A percentile compares a stretch with the other conserved stretches of the same genome.
Conservation (phyloP, 2,329 filamentous ascomycete species). For the Colletotrichum limetticola region DNA sequence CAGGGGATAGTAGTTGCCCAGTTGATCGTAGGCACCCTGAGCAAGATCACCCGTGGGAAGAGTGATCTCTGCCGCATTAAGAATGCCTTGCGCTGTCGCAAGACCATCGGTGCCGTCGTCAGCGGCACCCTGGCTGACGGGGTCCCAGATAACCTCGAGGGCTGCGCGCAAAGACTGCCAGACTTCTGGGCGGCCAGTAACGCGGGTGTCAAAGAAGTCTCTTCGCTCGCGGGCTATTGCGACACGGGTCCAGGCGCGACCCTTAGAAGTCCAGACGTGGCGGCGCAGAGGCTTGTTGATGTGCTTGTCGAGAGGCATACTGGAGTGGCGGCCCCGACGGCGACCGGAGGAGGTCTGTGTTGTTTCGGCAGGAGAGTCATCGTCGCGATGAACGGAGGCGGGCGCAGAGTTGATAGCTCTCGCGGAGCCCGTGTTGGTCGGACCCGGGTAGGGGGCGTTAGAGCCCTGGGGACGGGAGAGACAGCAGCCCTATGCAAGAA, state of each 20-base stretch:
- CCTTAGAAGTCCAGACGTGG: slow-evolving; percentile 73
- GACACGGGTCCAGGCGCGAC: slow-evolving; percentile 75
- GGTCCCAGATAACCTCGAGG: slow-evolving; percentile 73
- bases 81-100: slow-evolving; percentile 80
- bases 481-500: slow-evolving; percentile 64
- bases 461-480: slow-evolving; percentile 63
- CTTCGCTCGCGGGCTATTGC: slow-evolving; percentile 76
- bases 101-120: slow-evolving; percentile 55
- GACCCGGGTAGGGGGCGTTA: slow-evolving; percentile 65
- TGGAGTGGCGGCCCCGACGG: slow-evolving; percentile 47
- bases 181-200: slow-evolving; percentile 79
- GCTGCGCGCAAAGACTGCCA: slow-evolving; percentile 81
- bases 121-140: slow-evolving; percentile 51
- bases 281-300: slow-evolving; percentile 76
- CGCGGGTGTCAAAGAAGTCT: slow-evolving; percentile 92
- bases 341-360: slow-evolving; percentile 36
- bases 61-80: slow-evolving; percentile 82
- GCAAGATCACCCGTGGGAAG: slow-evolving; percentile 78
- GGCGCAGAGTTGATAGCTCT: slow-evolving; percentile 61
- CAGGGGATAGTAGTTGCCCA: slow-evolving; percentile 76
- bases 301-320: slow-evolving; percentile 66
- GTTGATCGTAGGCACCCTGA: slow-evolving; percentile 77
- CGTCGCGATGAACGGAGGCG: slow-evolving; percentile 38
- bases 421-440: slow-evolving; percentile 59
- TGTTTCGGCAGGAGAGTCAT: slow-evolving; percentile 34